A percentile compares a stretch with the other conserved stretches of the same genome.
Evolutionary conservation across 768 basidiomycete genomes (phyloP).

Genomic region (Mycena vitilis): DNA sequence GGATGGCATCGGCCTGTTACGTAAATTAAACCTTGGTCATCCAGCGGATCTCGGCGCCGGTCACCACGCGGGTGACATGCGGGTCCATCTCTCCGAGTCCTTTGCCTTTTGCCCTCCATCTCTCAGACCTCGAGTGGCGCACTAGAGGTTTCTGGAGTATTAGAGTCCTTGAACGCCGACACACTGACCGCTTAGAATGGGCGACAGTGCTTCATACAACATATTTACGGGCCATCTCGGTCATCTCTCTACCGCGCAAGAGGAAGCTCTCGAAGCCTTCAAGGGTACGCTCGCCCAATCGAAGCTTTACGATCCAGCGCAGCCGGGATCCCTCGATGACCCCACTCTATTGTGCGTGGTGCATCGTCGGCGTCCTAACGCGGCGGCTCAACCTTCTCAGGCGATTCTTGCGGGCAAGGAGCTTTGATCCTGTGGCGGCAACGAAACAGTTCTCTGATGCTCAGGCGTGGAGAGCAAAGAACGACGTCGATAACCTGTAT

Average conservation of each 20-base stretch:
- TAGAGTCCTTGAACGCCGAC: neutral
- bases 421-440: constrained; percentile 71
- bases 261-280: constrained; percentile 63
- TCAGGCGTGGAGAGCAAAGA: constrained; percentile 74
- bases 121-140: neutral
- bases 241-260: constrained; percentile 62
- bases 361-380: neutral
- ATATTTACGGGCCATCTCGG: constrained; percentile 63
- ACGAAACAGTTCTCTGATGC: constrained; percentile 77
- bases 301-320: constrained; percentile 59
- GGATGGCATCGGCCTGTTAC: too few relatives aligned
- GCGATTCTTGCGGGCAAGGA: constrained; percentile 85
- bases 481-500: constrained; percentile 74
- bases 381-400: constrained; percentile 50
- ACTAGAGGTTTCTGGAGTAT: neutral
- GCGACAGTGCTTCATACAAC: constrained; percentile 25
- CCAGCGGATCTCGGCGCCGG: too few relatives aligned
- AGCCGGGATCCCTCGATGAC: constrained; percentile 69
- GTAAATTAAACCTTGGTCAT: too few relatives aligned
- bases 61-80: too few relatives aligned
- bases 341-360: constrained; percentile 69
- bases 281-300: constrained; percentile 61
- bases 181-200: constrained; percentile 24
- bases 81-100: too few relatives aligned
- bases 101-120: too few relatives aligned